Evolutionary conservation across 805 yeast genomes (phyloP).

Genomic region (Blastobotrys chiropterorum): DNA sequence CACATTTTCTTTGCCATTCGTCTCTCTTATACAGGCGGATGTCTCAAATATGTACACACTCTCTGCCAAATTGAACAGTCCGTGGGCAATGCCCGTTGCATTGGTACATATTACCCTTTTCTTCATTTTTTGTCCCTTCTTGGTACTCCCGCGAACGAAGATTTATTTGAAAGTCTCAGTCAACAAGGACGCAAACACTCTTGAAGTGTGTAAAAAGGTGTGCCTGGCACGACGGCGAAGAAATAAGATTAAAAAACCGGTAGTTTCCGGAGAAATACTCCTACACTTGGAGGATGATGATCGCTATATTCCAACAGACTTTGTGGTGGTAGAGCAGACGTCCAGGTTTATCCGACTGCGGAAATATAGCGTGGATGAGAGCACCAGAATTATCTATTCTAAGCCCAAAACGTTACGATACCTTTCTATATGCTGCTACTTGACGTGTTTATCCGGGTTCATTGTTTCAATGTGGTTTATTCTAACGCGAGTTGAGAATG

Average conservation of each 20-base stretch:
- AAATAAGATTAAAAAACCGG: slow-evolving; percentile 1
- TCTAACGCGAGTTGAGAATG: slow-evolving; percentile 7
- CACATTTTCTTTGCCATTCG: slow-evolving; percentile 14
- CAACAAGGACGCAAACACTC: neutral
- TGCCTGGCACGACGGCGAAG: neutral
- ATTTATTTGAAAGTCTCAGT: slow-evolving; percentile 2
- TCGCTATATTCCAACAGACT: slow-evolving; percentile 6
- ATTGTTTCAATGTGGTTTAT: slow-evolving; percentile 10
- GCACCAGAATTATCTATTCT: slow-evolving; percentile 11
- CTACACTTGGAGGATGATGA: slow-evolving; percentile 1
- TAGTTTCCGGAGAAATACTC: neutral
- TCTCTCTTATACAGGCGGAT: slow-evolving; percentile 15
- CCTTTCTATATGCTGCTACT: slow-evolving; percentile 13
- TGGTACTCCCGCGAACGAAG: slow-evolving; percentile 11
- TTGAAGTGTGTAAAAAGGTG: neutral
- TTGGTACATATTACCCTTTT: slow-evolving; percentile 15
- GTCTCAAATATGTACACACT: slow-evolving; percentile 12
- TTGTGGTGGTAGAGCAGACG: slow-evolving; percentile 7
- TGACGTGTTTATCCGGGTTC: slow-evolving; percentile 11
- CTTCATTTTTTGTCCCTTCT: slow-evolving; percentile 12
- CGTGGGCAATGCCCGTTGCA: slow-evolving; percentile 20
- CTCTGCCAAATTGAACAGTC: slow-evolving; percentile 16
- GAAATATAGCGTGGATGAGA: slow-evolving; percentile 11
- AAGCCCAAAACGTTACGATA: slow-evolving; percentile 10
- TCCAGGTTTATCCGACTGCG: slow-evolving; percentile 8